Percentiles rank a stretch among this genome's conserved stretches.
These are phyloP conservation scores for Solanum neorickii DNA, from an alignment of 257 asterid species.

Conservation along the genomic window DNA sequence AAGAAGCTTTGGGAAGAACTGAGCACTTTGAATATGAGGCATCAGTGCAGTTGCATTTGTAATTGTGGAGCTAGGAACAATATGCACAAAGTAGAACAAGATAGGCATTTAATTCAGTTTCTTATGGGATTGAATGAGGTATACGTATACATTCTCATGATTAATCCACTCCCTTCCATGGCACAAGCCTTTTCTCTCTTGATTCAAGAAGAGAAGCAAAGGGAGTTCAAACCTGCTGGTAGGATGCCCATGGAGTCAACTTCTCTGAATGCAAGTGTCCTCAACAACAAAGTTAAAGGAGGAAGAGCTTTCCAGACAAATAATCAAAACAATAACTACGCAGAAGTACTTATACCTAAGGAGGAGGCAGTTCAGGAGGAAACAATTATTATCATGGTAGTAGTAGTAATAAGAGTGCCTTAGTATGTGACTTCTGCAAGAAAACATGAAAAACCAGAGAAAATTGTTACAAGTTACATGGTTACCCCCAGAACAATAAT, in stretches of 20 bases:
- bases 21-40: too few relatives aligned
- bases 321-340: too few relatives aligned
- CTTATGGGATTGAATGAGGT: too few relatives aligned
- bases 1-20: too few relatives aligned
- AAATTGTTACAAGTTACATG: background rate
- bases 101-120: too few relatives aligned
- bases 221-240: background rate
- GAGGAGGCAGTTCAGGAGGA: background rate
- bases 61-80: too few relatives aligned
- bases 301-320: background rate
- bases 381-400: too few relatives aligned
- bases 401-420: background rate
- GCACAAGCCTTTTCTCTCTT: background rate
- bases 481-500: background rate
- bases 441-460: background rate
- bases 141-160: too few relatives aligned
- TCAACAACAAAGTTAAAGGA: too few relatives aligned
- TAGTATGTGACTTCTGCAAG: background rate
- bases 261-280: background rate
- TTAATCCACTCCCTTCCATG: background rate
- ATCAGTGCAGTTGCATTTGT: too few relatives aligned
- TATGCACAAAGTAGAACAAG: too few relatives aligned
- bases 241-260: background rate
- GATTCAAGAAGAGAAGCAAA: background rate
- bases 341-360: background rate